Percentiles rank a stretch among this genome's conserved stretches.
These are phyloP conservation scores for Thraustotheca clavata DNA, from an alignment of 352 stramenopile genomes.

Conservation along the genomic window DNA sequence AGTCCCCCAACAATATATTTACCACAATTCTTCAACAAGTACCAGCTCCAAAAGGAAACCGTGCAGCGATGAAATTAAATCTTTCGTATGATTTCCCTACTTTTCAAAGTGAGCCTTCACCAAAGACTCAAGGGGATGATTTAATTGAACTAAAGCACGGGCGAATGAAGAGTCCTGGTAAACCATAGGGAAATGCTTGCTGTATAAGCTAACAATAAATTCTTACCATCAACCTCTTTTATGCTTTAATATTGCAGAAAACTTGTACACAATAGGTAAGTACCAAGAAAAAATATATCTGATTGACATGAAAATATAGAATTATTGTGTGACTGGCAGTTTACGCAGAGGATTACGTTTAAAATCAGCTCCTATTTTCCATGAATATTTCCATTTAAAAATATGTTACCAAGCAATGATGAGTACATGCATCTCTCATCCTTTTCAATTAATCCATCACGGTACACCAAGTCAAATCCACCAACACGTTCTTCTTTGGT, in stretches of 20 bases:
- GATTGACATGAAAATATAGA: no score
- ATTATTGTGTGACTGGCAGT: no score
- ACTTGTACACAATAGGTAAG: no score
- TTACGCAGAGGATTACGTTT: conserved; percentile 31
- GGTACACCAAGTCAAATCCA: conserved; percentile 75
- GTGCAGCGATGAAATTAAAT: neutral
- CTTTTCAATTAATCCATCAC: conserved; percentile 53
- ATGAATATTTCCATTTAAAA: neutral
- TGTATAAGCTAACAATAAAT: no score
- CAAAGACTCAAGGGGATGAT: conserved; percentile 27
- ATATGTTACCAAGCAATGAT: conserved; percentile 37
- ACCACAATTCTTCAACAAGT: conserved; percentile 24
- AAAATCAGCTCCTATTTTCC: conserved; percentile 35
- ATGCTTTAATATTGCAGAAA: no score
- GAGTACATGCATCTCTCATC: conserved; percentile 63
- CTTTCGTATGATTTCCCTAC: neutral
- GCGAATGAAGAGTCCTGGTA: conserved; percentile 9
- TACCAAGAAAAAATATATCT: no score
- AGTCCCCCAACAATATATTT: conserved; percentile 17
- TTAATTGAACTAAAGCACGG: conserved; percentile 29
- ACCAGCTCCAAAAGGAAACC: conserved; percentile 9
- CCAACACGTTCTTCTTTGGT: conserved; percentile 45
- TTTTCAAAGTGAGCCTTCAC: neutral
- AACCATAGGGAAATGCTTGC: no score
- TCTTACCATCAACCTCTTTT: no score